phyloP scores from a whole-genome alignment of 2,329 filamentous ascomycete species.

The Nectriaceae sp. region DNA sequence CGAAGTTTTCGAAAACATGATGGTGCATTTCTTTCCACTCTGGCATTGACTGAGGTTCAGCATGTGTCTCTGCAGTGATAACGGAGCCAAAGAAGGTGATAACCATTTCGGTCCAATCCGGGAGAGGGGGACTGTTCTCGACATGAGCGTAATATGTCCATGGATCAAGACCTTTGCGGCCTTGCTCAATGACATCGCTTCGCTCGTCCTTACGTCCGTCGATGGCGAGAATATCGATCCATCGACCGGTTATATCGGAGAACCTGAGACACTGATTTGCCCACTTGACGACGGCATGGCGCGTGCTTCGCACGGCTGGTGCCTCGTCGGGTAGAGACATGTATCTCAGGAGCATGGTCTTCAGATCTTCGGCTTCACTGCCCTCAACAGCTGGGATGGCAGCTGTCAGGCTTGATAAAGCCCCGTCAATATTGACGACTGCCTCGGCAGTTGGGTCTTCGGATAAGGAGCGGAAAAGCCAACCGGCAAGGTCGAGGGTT shows the following conservation, averaged over 20 bases:
- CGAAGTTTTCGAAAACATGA: conserved; percentile 48
- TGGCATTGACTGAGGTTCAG: conserved; percentile 35
- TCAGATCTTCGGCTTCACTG: conserved; percentile 38
- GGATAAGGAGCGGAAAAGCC: conserved; percentile 81
- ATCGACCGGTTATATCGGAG: conserved; percentile 75
- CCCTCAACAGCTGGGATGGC: conserved; percentile 41
- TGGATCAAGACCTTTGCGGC: conserved; percentile 79
- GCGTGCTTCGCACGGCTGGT: conserved; percentile 68
- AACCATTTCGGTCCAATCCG: conserved; percentile 54
- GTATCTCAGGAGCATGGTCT: conserved; percentile 65
- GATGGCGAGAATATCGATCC: conserved; percentile 85
- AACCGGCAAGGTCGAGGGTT: conserved; percentile 60
- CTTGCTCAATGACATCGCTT: conserved; percentile 86
- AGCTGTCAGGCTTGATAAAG: conserved; percentile 71
- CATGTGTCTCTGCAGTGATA: conserved; percentile 35
- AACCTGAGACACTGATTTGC: conserved; percentile 87
- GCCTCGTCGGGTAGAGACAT: conserved; percentile 56
- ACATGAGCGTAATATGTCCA: conserved; percentile 53
- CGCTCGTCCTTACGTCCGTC: conserved; percentile 67
- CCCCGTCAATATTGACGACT: conserved; percentile 85
- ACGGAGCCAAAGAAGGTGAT: conserved; percentile 48
- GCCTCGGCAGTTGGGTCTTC: conserved; percentile 77
- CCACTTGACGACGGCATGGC: conserved; percentile 84
- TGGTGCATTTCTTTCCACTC: conserved; percentile 9
- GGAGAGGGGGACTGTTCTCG: conserved; percentile 43